Evolutionary conservation across 768 basidiomycete genomes (phyloP).

Genomic region (Piloderma croceum): DNA sequence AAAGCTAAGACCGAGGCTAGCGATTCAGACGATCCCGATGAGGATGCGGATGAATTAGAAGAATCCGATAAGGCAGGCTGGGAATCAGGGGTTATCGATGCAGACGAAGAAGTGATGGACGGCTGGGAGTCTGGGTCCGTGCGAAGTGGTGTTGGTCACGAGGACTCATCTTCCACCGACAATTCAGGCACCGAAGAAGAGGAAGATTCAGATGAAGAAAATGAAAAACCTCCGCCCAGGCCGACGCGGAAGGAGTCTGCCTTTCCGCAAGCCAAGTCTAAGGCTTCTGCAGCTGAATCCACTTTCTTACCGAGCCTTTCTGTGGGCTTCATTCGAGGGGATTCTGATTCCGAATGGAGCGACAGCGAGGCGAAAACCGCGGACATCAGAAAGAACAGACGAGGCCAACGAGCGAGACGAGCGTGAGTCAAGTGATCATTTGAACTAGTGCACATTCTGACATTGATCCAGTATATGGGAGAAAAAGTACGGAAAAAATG

Average conservation of each 20-base stretch:
- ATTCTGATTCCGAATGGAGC: conserved; percentile 73
- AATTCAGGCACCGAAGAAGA: conserved; percentile 23
- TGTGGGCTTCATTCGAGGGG: conserved; percentile 77
- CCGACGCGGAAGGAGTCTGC: conserved; percentile 15
- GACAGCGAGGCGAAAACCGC: conserved; percentile 53
- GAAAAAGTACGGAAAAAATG: conserved; percentile 87
- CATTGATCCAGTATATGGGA: conserved; percentile 84
- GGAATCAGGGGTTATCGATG: conserved; percentile 35
- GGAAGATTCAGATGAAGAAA: conserved; percentile 15
- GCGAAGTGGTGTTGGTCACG: conserved; percentile 17
- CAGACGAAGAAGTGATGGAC: conserved; percentile 24
- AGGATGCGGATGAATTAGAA: conserved; percentile 18
- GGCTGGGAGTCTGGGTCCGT: conserved; percentile 55
- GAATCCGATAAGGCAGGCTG: conserved; percentile 19
- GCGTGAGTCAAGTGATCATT: conserved; percentile 57
- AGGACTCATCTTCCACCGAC: conserved; percentile 23
- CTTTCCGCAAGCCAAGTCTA: conserved; percentile 15
- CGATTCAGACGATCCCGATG: conserved; percentile 9
- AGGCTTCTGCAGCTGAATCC: conserved; percentile 32
- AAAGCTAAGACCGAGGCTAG: conserved; percentile 8
- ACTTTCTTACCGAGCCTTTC: conserved; percentile 87
- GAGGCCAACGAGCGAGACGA: conserved; percentile 90
- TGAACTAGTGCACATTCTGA: not conserved
- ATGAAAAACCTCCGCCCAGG: conserved; percentile 8
- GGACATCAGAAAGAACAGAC: conserved; percentile 75